Base-by-base conservation (phyloP, 1,284 basidiomycete genomes). In the Rhizopogon parksii region DNA sequence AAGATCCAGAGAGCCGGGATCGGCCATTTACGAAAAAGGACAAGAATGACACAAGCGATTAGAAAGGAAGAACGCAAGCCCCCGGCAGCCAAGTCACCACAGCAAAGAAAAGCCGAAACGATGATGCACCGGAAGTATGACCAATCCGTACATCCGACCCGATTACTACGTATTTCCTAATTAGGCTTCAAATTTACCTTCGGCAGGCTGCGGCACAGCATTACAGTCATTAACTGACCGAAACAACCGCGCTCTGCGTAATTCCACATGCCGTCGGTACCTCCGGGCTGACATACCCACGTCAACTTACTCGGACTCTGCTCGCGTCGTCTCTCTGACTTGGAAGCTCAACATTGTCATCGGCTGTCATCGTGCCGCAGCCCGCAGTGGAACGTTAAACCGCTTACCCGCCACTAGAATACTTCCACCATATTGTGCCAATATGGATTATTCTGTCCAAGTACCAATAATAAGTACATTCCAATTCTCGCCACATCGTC, bases 11-110 rank as follows among this genome's bases (percentile, higher is more conserved):
- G 52, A 45, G 47, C 52, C 66, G 63, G 27, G 63, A 65, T 68
- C 67, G 65, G 66, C 56, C 38, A 56, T 47, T 52, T 53, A 61
- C 62, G 48, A 55, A 65, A 65, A 52, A 38, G 63, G 66, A 53
- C 30, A 59, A 40, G 14, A 34, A 43, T 55, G 53, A 56, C 55
- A 56, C 47, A 52, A 55, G 56, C 51, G 63, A 64, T 66, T 65
- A 68, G 60, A 59, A 68, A 67, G 53, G 49, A 36, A 42, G 11
- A 4, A 32, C 9, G 9, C 30, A 32, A 32, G 27, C 27, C 30
- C 12, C 30, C 30, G 30, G 30, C 30, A 11, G 30, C 30, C 30
- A 32, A 32, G 30, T 32, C 30, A 32, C 30, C 30, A 32, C 30
- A 32, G 30, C 27, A 24, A 4, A 24, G 21, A 24, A 24, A 24